Evolutionary conservation across 2,329 filamentous ascomycete species (phyloP), one percentile per base, ranked within the genome.

Genomic region (Pseudogymnoascus sp.): DNA sequence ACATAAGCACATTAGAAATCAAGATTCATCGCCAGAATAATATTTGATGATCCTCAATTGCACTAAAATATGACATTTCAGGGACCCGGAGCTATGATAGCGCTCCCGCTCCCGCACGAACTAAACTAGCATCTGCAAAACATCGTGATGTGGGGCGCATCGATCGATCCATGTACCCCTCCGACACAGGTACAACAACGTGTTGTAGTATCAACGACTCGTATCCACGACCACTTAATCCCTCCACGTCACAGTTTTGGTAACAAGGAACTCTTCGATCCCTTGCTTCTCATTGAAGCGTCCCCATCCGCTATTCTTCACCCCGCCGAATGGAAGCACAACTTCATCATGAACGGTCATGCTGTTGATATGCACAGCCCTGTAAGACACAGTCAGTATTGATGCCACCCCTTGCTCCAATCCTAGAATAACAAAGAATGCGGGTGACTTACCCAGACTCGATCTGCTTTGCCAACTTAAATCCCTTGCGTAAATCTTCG

Each of bases 301-400:
- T 10, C 79, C 79, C 71, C 76, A 82, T 0, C 80, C 80, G 64
- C 77, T 80, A 66, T 75, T 75, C 72, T 81, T 81, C 0, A 75
- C 75, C 19, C 80, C 80, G 14, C 80, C 80, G 67, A 81, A 80
- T 7, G 80, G 80, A 45, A 82, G 69, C 6, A 69, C 71, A 7
- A 74, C 69, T 68, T 82, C 80, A 62, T 82, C 80, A 67, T 81
- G 80, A 10, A 82, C 75, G 13, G 74, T 79, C 79, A 81, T 81
- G 10, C 74, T 72, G 67, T 82, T 82, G 70, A 82, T 81, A 67
- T 82, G 80, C 3, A 82, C 74, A 4, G 80, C 80, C n/a, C 74
- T 76, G 62, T 34, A 34, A 6, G 8, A 34, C 10, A 28, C n/a
- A 19, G 28, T 57, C 28, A 57, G 51, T 14, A 57, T 57, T 10